Conservation (phyloP, 225 moss, liverwort and hornwort species). For the Physcomitrellopsis africana region DNA sequence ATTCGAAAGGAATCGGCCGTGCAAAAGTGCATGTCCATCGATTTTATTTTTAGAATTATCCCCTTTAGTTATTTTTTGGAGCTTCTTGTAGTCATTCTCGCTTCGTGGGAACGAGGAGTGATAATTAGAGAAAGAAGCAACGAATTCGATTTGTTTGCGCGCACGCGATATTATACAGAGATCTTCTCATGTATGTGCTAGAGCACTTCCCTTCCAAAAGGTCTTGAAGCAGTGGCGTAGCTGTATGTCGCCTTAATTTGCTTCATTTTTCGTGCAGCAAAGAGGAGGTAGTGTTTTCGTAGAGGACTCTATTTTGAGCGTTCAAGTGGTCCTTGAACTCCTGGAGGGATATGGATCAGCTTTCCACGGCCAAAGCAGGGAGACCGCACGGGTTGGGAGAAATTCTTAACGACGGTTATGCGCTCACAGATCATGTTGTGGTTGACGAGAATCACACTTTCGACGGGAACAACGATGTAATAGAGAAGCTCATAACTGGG, state of each 20-base stretch:
- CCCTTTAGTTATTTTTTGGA: neutral
- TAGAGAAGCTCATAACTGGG: conserved; percentile 58
- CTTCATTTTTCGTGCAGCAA: neutral
- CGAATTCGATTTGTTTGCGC: neutral
- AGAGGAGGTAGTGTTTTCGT: neutral
- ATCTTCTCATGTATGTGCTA: neutral
- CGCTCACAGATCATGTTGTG: conserved; percentile 56
- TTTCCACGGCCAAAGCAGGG: conserved; percentile 7
- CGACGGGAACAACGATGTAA: conserved; percentile 47
- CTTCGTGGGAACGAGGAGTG: neutral
- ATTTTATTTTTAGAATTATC: too few species aligned
- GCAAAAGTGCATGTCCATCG: neutral
- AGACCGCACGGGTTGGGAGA: conserved; percentile 45
- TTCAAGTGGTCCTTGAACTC: neutral
- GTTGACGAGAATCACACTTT: conserved; percentile 44
- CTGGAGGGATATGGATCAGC: too few species aligned
- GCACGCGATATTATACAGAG: neutral
- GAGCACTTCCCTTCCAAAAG: neutral
- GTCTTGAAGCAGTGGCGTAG: conserved; percentile 1
- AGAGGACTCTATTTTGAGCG: neutral
- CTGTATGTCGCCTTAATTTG: neutral
- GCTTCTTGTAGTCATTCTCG: neutral
- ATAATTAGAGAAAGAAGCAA: neutral
- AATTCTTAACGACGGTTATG: conserved; percentile 47
- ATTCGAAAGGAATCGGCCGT: neutral